phyloP scores from a whole-genome alignment of 2,329 filamentous ascomycete genomes.

The Cladosporium phlei region DNA sequence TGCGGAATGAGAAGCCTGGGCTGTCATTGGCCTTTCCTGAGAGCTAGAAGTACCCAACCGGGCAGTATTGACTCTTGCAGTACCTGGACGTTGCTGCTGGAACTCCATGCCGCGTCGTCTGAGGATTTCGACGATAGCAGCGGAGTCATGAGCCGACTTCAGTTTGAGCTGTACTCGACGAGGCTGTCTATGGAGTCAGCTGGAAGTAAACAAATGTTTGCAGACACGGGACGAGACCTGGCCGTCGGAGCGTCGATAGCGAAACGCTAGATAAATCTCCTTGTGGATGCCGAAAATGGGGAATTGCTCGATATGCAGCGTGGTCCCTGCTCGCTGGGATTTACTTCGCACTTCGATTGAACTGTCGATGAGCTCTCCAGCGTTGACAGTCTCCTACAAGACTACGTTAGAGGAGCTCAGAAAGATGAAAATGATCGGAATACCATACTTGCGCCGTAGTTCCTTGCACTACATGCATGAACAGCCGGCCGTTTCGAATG shows the following conservation, averaged over 20 bases:
- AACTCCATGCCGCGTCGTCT: constrained; percentile 26
- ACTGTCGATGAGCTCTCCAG: constrained; percentile 24
- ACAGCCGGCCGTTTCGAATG: constrained; percentile 26
- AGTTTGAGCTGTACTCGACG: constrained; percentile 31
- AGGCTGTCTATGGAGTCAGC: constrained; percentile 18
- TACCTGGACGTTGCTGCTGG: constrained; percentile 22
- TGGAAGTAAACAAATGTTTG: too few species aligned
- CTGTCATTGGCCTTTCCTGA: constrained; percentile 14
- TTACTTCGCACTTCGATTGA: constrained; percentile 16
- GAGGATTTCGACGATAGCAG: constrained; percentile 22
- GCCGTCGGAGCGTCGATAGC: constrained; percentile 35
- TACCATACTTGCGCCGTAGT: too few species aligned
- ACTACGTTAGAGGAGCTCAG: constrained; percentile 13
- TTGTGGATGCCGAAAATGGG: constrained; percentile 42
- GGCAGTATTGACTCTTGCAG: constrained; percentile 17
- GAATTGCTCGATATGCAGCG: constrained; percentile 36
- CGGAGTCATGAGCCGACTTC: constrained; percentile 20
- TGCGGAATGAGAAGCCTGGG: background rate
- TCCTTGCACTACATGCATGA: constrained; percentile 36
- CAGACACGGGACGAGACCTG: too few species aligned
- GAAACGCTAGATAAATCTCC: constrained; percentile 37
- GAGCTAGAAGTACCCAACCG: constrained; percentile 11
- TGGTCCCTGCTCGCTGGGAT: constrained; percentile 24
- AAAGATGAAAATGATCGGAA: too few species aligned
- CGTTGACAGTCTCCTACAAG: constrained; percentile 29